Percentiles rank a stretch among this genome's conserved stretches.
Conservation (phyloP, 2,329 filamentous ascomycete genomes). For the Fusarium proliferatum region DNA sequence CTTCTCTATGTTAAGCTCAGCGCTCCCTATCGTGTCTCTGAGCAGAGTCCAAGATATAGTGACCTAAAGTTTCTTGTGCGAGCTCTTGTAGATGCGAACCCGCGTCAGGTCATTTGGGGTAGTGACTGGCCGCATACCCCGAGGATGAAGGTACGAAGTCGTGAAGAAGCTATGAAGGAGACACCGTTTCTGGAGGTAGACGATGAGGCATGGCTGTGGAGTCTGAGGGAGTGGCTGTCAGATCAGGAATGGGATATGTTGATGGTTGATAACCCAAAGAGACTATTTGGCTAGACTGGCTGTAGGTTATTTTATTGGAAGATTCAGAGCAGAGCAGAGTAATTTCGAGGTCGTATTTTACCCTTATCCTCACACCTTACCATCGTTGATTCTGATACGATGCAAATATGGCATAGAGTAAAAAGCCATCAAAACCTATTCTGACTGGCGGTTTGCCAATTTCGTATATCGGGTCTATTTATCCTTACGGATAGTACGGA, state of each 20-base stretch:
- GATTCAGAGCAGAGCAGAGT: neutral
- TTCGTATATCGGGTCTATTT: neutral
- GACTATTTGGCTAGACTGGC: constrained; percentile 4
- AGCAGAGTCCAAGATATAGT: constrained; percentile 45
- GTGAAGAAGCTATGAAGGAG: constrained; percentile 49
- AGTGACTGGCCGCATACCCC: constrained; percentile 55
- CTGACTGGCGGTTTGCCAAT: neutral
- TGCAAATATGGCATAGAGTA: neutral
- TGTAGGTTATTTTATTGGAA: neutral
- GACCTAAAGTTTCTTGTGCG: constrained; percentile 48
- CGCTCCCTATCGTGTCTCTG: constrained; percentile 51
- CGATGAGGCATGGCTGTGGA: constrained; percentile 41
- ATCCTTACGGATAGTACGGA: constrained; percentile 8
- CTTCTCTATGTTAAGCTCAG: constrained; percentile 53
- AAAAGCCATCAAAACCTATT: neutral
- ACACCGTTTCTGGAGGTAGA: constrained; percentile 42
- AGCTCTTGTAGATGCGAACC: constrained; percentile 49
- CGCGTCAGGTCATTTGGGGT: constrained; percentile 49
- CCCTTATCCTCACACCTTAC: neutral
- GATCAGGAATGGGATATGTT: constrained; percentile 40
- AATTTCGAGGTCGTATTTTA: neutral
- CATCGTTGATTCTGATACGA: too few species aligned
- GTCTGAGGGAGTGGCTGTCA: constrained; percentile 37
- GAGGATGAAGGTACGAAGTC: constrained; percentile 50
- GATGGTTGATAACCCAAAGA: constrained; percentile 29